Conservation (phyloP, 495 filamentous ascomycete species). For the Trichoderma virens region DNA sequence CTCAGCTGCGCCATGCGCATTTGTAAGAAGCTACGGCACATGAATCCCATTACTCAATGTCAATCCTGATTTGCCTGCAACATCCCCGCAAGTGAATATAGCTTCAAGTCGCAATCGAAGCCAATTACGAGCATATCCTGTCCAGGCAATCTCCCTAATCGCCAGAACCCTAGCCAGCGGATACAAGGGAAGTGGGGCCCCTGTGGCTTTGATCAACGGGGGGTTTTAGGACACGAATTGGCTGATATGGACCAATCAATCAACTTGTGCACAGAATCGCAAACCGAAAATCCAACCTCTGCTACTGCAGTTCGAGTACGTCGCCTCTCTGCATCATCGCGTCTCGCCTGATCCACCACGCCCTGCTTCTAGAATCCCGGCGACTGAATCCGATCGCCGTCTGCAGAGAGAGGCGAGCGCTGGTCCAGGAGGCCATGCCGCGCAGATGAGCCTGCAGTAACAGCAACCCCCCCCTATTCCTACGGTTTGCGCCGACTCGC, state of each 20-base stretch:
- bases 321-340: conserved; percentile 3
- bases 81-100: no score
- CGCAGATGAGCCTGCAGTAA: background rate
- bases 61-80: background rate
- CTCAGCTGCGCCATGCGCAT: no score
- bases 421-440: background rate
- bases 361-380: background rate
- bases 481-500: conserved; percentile 7
- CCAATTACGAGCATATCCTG: no score
- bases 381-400: background rate
- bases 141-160: no score
- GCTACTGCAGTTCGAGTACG: conserved; percentile 2
- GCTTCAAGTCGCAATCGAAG: no score
- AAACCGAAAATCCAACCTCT: background rate
- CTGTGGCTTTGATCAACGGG: background rate
- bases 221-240: conserved; percentile 4
- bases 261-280: background rate
- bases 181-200: background rate
- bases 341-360: background rate
- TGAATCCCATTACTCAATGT: background rate
- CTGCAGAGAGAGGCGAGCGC: background rate
- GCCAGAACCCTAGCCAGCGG: no score
- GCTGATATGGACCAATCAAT: background rate
- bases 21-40: background rate
- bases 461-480: background rate